Base-by-base conservation (phyloP, 345 rosid species). In the Trapa incisa region DNA sequence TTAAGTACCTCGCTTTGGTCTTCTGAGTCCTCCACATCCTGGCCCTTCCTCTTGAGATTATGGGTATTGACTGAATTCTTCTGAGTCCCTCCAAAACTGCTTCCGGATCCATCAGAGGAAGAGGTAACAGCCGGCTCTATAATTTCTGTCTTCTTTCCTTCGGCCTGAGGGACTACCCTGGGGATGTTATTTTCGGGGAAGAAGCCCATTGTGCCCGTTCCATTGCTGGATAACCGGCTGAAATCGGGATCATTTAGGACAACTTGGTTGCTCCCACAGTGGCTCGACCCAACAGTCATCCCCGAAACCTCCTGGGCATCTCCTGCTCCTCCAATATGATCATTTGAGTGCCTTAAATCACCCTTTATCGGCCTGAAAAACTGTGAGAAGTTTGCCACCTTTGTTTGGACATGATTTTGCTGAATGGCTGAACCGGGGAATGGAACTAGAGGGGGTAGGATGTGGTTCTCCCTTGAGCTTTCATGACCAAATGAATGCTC, bases 41-140 rank as follows among this genome's bases (percentile, higher is more conserved):
- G 74, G 71, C 72, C 81, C 76, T 88, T 88, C 78, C 96, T 79
- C 77, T 86, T 88, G 70, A 69, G 81, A 41, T 76, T 72, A 54
- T 42, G 74, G 29, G 47, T 75, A 64, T 69, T 78, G 65, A 80
- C 64, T 29, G 77, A 75, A 64, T 83, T 79, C 80, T 79, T 85
- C 32, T 71, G 48, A 41, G 72, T 79, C 64, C 80, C 80, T 16
- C 76, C 83, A 53, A 80, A 75, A 77, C 87, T 78, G 61, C 86
- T 78, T 54, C 83, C 94, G n/a, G 94, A 87, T 57, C 85, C 96
- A 70, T 82, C 91, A 3, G 95, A 84, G 58, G 88, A 81, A 11
- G 89, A 78, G 61, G 82, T 83, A 50, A 74, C 71, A 58, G 85
- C 78, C 1, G 76, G 80, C 65, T 77, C 79, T 53, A 41, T 41